Evolutionary conservation across 192 early-diverging fungal genomes (phyloP).

Genomic region (Coemansia sp.): DNA sequence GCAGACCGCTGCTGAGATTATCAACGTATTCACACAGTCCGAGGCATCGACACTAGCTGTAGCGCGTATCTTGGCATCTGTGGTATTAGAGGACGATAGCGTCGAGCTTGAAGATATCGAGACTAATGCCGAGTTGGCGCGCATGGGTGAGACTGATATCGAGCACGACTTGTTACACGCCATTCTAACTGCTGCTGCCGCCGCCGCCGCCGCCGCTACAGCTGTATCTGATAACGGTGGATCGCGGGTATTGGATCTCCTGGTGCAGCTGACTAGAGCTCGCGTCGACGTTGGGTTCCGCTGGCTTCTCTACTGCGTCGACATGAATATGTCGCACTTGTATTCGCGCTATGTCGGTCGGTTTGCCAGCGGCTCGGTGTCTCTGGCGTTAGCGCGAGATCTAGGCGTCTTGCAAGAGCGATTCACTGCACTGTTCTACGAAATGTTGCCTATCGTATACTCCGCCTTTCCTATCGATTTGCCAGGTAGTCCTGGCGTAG

Average conservation of each 20-base stretch:
- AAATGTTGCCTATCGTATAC: slow-evolving; percentile 35
- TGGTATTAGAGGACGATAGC: slow-evolving; percentile 26
- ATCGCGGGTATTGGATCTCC: slow-evolving; percentile 10
- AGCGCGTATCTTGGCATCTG: slow-evolving; percentile 39
- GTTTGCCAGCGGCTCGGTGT: slow-evolving; percentile 25
- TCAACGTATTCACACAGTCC: slow-evolving; percentile 53
- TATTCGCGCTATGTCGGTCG: slow-evolving; percentile 21
- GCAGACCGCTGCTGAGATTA: slow-evolving; percentile 29
- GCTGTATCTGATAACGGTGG: neutral
- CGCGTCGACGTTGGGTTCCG: slow-evolving; percentile 47
- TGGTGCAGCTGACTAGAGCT: slow-evolving; percentile 32
- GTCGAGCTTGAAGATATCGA: slow-evolving; percentile 53
- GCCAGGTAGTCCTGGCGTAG: slow-evolving; percentile 32
- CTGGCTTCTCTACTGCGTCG: slow-evolving; percentile 24
- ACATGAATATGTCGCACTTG: neutral
- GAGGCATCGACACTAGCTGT: slow-evolving; percentile 49
- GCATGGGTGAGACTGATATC: slow-evolving; percentile 7
- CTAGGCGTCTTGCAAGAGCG: slow-evolving; percentile 53
- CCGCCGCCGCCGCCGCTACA: too few relatives aligned
- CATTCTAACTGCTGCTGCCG: slow-evolving; percentile 12
- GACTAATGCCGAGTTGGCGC: slow-evolving; percentile 34
- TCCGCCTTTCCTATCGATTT: slow-evolving; percentile 41
- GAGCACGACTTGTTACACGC: slow-evolving; percentile 36
- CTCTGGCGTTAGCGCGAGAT: slow-evolving; percentile 50
- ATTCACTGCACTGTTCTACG: slow-evolving; percentile 49